Base-by-base conservation (phyloP, 1,139 yeast genomes). In the Kodamaea suecica region DNA sequence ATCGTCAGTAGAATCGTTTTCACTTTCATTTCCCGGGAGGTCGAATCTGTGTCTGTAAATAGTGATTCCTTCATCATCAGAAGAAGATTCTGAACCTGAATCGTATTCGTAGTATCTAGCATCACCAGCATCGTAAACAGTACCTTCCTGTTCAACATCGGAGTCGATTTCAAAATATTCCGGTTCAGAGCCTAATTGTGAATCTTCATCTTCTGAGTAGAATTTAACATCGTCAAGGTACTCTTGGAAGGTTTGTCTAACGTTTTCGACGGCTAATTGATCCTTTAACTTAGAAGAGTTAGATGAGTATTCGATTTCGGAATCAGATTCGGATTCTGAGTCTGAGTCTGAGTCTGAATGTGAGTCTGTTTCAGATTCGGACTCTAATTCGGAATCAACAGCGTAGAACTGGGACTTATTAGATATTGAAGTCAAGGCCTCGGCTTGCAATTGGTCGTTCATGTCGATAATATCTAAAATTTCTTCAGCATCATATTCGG, bases 41-140 rank as follows among this genome's bases (percentile, higher is more conserved):
- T 64, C 71, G 37, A 64, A 64, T 41, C 57, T 59, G 47, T 66
- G 70, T 47, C 57, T 64, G 55, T 69, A 69, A 37, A 70, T 67
- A 32, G 73, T 67, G 44, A 66, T 44, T 28, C 73, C 75, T 49
- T 68, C 73, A 24, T 57, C 66, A 30, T 55, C 59, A 29, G 59
- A 53, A 23, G 58, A 51, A 20, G 58, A 57, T 15, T 55, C 52
- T 15, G 50, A 45, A 13, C 50, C 58, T 4, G 54, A 45, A 10
- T 41, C 45, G 21, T 47, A 53, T 17, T 53, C 51, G 41, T 61
- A 61, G 30, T 48, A 37, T 11, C 36, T 43, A 29, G 56, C 50
- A 39, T 53, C 44, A 23, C 53, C 52, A 27, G 52, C 57, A 36
- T 55, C 61, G 30, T 41, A 42, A n/a, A 27, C 19, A 6, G 17